phyloP scores from a whole-genome alignment of 768 basidiomycete genomes.

The Termitomyces sp. region DNA sequence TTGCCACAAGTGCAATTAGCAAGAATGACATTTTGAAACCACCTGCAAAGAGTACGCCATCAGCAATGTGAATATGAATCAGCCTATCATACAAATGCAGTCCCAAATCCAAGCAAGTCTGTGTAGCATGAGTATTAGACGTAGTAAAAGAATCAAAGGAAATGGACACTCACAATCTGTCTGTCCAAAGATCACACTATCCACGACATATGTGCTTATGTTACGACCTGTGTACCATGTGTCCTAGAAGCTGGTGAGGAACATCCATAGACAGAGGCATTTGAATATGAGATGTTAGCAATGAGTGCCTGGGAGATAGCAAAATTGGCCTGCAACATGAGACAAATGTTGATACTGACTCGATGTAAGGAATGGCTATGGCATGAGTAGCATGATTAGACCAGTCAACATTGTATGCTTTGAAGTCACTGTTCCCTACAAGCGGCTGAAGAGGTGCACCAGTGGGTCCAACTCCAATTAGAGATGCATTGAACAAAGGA shows the following conservation, averaged over 20 bases:
- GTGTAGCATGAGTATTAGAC: background rate
- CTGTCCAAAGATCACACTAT: slow-evolving; percentile 57
- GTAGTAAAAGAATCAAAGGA: background rate
- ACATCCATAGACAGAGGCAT: slow-evolving; percentile 64
- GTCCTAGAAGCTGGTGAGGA: slow-evolving; percentile 56
- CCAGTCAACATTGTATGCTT: slow-evolving; percentile 62
- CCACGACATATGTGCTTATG: slow-evolving; percentile 53
- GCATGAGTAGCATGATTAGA: slow-evolving; percentile 58
- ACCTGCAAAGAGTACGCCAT: slow-evolving; percentile 26
- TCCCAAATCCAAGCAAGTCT: slow-evolving; percentile 61
- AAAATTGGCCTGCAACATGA: slow-evolving; percentile 39
- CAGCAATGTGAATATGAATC: background rate
- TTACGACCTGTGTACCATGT: slow-evolving; percentile 62
- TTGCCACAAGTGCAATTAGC: slow-evolving; percentile 64
- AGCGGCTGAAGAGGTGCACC: slow-evolving; percentile 47
- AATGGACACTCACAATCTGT: slow-evolving; percentile 48
- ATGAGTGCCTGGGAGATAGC: slow-evolving; percentile 58
- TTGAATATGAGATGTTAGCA: slow-evolving; percentile 57
- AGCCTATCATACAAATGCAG: slow-evolving; percentile 33
- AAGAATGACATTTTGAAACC: slow-evolving; percentile 54
- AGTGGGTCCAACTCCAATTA: slow-evolving; percentile 56
- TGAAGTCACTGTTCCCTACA: slow-evolving; percentile 56
- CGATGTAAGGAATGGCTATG: background rate
- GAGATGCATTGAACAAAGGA: slow-evolving; percentile 49
- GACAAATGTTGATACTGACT: background rate